A percentile compares a stretch with the other conserved stretches of the same genome.
phyloP scores from a whole-genome alignment of 768 basidiomycete species.

The Mycena rebaudengoi region DNA sequence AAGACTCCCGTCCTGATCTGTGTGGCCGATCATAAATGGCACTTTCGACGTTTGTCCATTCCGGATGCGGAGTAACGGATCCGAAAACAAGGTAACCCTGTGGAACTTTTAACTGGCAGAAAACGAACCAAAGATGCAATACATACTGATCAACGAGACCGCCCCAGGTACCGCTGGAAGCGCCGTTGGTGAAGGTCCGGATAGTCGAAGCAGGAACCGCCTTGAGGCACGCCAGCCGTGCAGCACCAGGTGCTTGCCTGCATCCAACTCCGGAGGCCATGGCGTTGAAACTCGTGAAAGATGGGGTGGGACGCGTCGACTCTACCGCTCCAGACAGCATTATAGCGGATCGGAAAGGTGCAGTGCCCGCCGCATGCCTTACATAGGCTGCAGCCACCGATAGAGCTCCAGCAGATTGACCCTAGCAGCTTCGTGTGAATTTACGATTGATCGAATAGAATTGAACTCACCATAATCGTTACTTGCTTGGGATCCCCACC shows the following conservation, averaged over 20 bases:
- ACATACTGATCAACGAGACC: slow-evolving; percentile 8
- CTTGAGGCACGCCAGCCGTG: slow-evolving; percentile 28
- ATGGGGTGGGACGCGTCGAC: not conserved
- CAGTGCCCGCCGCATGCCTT: not conserved
- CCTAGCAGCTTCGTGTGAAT: not conserved
- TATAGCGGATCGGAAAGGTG: not conserved
- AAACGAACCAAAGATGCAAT: too few species aligned
- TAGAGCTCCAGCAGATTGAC: not conserved
- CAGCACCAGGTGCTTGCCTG: slow-evolving; percentile 20
- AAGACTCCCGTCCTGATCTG: too few species aligned
- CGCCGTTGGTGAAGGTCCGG: slow-evolving; percentile 12
- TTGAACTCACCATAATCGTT: slow-evolving; percentile 16
- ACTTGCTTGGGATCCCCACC: too few species aligned
- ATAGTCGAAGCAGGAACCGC: slow-evolving; percentile 26
- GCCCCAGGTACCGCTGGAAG: slow-evolving; percentile 8
- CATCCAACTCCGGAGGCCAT: slow-evolving; percentile 19
- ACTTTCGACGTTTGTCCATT: too few species aligned
- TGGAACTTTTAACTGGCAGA: too few species aligned
- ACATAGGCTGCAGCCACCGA: not conserved
- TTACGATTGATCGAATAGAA: not conserved
- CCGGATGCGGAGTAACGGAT: too few species aligned
- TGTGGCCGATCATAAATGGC: too few species aligned
- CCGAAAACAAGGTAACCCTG: too few species aligned
- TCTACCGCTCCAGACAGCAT: not conserved
- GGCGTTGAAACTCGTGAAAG: not conserved